These are phyloP conservation scores for Trametes meyenii DNA, from an alignment of 768 basidiomycete genomes.

Conservation along the genomic window DNA sequence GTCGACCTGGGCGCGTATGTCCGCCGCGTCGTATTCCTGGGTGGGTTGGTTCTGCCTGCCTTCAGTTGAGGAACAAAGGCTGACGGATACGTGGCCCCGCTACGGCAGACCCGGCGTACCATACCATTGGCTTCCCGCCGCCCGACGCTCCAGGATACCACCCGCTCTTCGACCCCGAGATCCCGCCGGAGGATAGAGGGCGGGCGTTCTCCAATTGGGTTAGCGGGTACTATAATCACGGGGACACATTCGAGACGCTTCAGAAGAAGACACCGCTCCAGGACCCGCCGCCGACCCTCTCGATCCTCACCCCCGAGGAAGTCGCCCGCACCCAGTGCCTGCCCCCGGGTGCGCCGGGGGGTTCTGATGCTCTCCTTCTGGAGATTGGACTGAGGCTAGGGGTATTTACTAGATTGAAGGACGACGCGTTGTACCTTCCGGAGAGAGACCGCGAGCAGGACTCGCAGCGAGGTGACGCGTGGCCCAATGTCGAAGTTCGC, in stretches of 20 bases:
- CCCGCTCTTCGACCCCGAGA: conserved; percentile 13
- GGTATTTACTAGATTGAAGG: neutral
- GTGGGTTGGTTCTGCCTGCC: neutral
- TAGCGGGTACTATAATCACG: conserved; percentile 17
- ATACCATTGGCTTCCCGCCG: neutral
- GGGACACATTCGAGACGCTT: conserved; percentile 13
- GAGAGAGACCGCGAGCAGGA: neutral
- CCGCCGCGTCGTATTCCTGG: conserved; percentile 14
- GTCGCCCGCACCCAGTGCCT: conserved; percentile 1
- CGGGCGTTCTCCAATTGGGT: neutral
- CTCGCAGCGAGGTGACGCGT: neutral
- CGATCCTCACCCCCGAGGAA: conserved; percentile 17
- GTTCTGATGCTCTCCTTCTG: conserved; percentile 22
- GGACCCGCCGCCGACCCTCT: conserved; percentile 18
- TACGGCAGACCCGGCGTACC: neutral
- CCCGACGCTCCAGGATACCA: neutral
- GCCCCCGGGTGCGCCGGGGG: conserved; percentile 11
- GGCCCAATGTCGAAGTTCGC: conserved; percentile 8
- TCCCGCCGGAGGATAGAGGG: neutral
- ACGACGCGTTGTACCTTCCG: conserved; percentile 12
- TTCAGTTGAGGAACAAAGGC: too few relatives aligned
- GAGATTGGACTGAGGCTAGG: conserved; percentile 13
- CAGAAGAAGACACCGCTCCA: conserved; percentile 9
- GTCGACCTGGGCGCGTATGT: conserved; percentile 12
- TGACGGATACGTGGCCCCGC: neutral